Conservation (phyloP, 1,284 basidiomycete species). For the Laetiporus sulphureus region DNA sequence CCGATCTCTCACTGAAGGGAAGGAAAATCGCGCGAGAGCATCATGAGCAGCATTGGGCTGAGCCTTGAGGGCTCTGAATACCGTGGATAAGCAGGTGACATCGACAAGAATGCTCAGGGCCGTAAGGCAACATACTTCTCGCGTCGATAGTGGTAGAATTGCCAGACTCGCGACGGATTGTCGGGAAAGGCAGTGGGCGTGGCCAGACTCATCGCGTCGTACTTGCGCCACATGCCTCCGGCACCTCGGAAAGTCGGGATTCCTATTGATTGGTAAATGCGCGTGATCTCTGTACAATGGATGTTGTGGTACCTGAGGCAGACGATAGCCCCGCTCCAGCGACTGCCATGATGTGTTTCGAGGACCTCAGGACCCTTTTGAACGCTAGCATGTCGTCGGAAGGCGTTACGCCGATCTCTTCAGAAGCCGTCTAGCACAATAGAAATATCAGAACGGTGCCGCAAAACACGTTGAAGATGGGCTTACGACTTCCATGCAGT, state of each 20-base stretch:
- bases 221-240: constrained; percentile 54
- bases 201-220: constrained; percentile 50
- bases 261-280: too few relatives aligned
- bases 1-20: constrained; percentile 29
- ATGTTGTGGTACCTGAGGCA: neutral
- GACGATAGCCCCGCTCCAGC: constrained; percentile 47
- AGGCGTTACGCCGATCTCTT: neutral
- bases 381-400: constrained; percentile 27
- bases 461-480: too few relatives aligned
- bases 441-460: too few relatives aligned
- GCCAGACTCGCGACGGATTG: constrained; percentile 53
- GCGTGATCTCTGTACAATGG: neutral
- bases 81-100: neutral
- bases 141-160: constrained; percentile 58
- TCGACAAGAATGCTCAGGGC: neutral
- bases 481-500: too few relatives aligned
- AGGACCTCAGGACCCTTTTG: constrained; percentile 22
- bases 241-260: constrained; percentile 58
- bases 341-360: constrained; percentile 44
- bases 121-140: constrained; percentile 32
- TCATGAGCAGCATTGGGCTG: constrained; percentile 52
- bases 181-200: constrained; percentile 49
- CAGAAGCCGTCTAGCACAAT: too few relatives aligned
- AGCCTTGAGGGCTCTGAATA: constrained; percentile 37
- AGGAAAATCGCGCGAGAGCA: constrained; percentile 41